phyloP scores from a whole-genome alignment of 768 basidiomycete genomes.

The Boletus barrowsii region DNA sequence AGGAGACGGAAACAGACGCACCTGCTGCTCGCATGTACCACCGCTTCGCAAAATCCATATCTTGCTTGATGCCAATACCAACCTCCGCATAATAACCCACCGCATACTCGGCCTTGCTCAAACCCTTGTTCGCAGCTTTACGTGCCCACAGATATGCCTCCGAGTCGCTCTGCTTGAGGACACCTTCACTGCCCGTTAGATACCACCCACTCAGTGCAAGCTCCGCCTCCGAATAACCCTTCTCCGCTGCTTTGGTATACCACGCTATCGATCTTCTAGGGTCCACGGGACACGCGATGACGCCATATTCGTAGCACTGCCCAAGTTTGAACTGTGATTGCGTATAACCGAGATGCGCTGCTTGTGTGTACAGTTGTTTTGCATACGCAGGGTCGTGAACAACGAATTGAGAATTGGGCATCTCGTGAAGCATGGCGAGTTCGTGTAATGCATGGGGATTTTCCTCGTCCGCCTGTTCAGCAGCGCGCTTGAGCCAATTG shows the following conservation, averaged over 20 bases:
- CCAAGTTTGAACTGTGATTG: conserved; percentile 95
- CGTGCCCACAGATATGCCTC: conserved; percentile 99
- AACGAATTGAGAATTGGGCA: conserved; percentile 61
- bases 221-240: conserved; percentile 93
- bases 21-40: conserved; percentile 99
- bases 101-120: conserved; percentile 97
- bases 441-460: conserved; percentile 98
- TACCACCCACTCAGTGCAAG: conserved; percentile 98
- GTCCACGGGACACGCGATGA: conserved; percentile 85
- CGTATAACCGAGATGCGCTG: conserved; percentile 90
- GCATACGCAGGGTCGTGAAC: conserved; percentile 80
- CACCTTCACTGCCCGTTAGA: conserved; percentile 90
- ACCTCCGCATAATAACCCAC: conserved; percentile 98
- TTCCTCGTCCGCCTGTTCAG: conserved; percentile 96
- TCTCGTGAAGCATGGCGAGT: conserved; percentile 84
- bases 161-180: conserved; percentile 95
- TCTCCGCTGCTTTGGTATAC: conserved; percentile 98
- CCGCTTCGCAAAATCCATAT: conserved; percentile 91
- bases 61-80: conserved; percentile 95
- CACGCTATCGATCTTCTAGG: conserved; percentile 93
- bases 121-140: conserved; percentile 91
- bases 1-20: conserved; percentile 37
- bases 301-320: conserved; percentile 91
- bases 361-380: conserved; percentile 82
- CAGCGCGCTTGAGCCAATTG: conserved; percentile 91